A percentile compares a stretch with the other conserved stretches of the same genome.
Conservation (phyloP, 1,284 basidiomycete species). For the Cystobasidium slooffiae region DNA sequence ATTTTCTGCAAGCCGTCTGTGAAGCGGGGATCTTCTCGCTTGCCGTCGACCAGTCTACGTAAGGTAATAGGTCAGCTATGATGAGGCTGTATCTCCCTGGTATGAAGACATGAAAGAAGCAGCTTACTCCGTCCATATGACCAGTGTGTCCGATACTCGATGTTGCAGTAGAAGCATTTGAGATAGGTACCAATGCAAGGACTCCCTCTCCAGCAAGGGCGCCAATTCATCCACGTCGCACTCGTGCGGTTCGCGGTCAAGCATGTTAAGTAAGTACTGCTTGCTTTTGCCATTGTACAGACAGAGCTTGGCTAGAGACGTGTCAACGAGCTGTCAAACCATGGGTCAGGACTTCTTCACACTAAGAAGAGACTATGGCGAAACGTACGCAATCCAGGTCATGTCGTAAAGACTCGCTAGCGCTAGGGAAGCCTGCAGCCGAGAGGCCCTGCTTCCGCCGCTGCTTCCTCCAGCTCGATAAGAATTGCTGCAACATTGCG, state of each 20-base stretch:
- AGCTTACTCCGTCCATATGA: conserved; percentile 72
- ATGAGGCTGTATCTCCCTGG: no score
- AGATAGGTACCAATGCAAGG: conserved; percentile 69
- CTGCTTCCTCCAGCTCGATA: conserved; percentile 63
- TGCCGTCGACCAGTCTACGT: conserved; percentile 71
- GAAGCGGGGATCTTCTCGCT: conserved; percentile 68
- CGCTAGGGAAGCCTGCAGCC: conserved; percentile 3
- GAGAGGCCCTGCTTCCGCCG: conserved; percentile 48
- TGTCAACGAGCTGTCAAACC: conserved; percentile 72
- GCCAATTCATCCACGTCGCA: conserved; percentile 69
- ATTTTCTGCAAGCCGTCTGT: conserved; percentile 72
- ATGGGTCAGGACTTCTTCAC: not conserved
- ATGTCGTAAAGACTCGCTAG: not conserved
- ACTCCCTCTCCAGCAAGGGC: conserved; percentile 62
- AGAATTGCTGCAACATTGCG: conserved; percentile 69
- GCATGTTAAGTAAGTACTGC: conserved; percentile 62
- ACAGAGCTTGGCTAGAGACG: conserved; percentile 74
- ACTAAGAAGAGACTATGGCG: not conserved
- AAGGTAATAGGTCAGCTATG: conserved; percentile 17
- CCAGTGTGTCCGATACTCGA: conserved; percentile 67
- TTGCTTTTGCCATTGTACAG: conserved; percentile 59
- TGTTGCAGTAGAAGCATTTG: conserved; percentile 67
- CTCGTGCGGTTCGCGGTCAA: conserved; percentile 58
- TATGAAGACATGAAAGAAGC: no score
- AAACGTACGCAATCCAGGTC: conserved; percentile 16